Evolutionary conservation across 2,329 filamentous ascomycete genomes (phyloP).

Genomic region (Pseudogymnoascus sp.): DNA sequence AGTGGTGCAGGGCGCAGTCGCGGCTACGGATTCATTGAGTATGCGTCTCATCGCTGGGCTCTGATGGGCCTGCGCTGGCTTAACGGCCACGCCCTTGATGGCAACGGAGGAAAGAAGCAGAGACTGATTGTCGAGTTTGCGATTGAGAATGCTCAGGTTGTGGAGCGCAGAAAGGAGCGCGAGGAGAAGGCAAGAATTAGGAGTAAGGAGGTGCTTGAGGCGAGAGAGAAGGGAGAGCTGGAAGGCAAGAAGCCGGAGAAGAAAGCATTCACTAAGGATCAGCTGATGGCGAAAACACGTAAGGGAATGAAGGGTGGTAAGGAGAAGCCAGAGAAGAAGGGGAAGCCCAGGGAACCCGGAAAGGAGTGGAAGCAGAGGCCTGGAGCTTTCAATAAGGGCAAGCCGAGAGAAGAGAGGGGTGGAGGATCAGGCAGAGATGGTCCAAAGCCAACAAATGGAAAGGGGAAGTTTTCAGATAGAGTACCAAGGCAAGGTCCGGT

Average conservation of each 20-base stretch:
- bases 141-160: slow-evolving; percentile 94
- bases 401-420: slow-evolving; percentile 11
- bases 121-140: slow-evolving; percentile 93
- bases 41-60: slow-evolving; percentile 85
- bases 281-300: slow-evolving; percentile 32
- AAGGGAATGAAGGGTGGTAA: slow-evolving; percentile 30
- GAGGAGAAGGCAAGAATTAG: slow-evolving; percentile 50
- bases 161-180: slow-evolving; percentile 65
- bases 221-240: slow-evolving; percentile 28
- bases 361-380: slow-evolving; percentile 14
- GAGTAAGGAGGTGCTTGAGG: slow-evolving; percentile 30
- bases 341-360: slow-evolving; percentile 14
- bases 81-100: slow-evolving; percentile 65
- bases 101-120: slow-evolving; percentile 69
- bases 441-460: slow-evolving; percentile 17
- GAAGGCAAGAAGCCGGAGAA: slow-evolving; percentile 30
- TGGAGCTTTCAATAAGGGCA: slow-evolving; percentile 13
- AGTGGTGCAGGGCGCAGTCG: slow-evolving; percentile 75
- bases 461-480: slow-evolving; percentile 13
- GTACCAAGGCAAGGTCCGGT: slow-evolving; percentile 30
- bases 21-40: slow-evolving; percentile 97
- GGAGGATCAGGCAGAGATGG: slow-evolving; percentile 17
- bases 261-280: slow-evolving; percentile 27
- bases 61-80: slow-evolving; percentile 92
- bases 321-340: slow-evolving; percentile 18